Evolutionary conservation across 352 stramenopile species (phyloP).

Genomic region (Sclerospora graminicola): DNA sequence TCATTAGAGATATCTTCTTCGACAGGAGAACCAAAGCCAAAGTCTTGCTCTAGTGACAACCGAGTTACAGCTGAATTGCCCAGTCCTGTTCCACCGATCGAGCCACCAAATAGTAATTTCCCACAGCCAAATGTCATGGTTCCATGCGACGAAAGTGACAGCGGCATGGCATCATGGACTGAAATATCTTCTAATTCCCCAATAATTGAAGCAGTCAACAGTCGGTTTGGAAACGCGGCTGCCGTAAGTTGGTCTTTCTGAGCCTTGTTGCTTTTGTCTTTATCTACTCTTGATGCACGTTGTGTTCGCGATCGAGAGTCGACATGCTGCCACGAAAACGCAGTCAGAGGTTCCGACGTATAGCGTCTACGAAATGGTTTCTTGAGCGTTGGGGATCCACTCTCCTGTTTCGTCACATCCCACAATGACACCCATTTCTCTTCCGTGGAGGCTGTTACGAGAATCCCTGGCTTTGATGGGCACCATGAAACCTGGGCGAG

Average conservation of each 20-base stretch:
- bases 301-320: constrained; percentile 12
- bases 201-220: constrained; percentile 59
- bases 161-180: constrained; percentile 78
- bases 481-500: constrained; percentile 77
- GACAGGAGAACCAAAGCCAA: constrained; percentile 5
- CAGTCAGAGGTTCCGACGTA: constrained; percentile 58
- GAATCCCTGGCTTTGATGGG: constrained; percentile 66
- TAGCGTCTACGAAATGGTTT: constrained; percentile 74
- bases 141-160: constrained; percentile 66
- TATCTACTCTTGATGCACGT: constrained; percentile 10
- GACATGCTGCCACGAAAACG: constrained; percentile 78
- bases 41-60: constrained; percentile 26
- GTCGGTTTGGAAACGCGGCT: constrained; percentile 67
- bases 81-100: constrained; percentile 14
- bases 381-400: constrained; percentile 32
- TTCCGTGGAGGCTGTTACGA: constrained; percentile 65
- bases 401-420: constrained; percentile 63
- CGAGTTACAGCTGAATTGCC: constrained; percentile 30
- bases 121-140: constrained; percentile 67
- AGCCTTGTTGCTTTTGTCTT: constrained; percentile 13
- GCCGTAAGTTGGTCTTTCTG: constrained; percentile 30
- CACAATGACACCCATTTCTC: constrained; percentile 81
- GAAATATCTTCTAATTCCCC: constrained; percentile 82
- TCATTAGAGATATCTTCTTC: constrained; percentile 65
- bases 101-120: constrained; percentile 52